phyloP scores from a whole-genome alignment of 352 stramenopile genomes.

The Aphanomyces euteiches region DNA sequence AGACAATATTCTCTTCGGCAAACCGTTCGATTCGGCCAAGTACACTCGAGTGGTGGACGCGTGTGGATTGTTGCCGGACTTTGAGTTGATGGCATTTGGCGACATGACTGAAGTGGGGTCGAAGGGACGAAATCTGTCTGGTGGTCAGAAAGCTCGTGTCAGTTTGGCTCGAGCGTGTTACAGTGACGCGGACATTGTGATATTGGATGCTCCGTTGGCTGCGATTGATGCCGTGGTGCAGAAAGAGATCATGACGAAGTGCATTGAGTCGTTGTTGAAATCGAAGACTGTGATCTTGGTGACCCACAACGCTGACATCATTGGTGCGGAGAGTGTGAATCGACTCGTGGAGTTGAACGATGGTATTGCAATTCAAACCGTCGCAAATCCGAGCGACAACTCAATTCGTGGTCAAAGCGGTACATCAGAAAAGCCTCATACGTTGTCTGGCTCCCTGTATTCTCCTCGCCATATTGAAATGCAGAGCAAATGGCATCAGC shows the following conservation, averaged over 20 bases:
- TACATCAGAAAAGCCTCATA: neutral
- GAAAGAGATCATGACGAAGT: slow-evolving; percentile 57
- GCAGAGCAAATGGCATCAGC: neutral
- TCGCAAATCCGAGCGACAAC: neutral
- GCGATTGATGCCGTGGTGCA: slow-evolving; percentile 55
- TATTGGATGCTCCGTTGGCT: slow-evolving; percentile 43
- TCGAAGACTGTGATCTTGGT: slow-evolving; percentile 52
- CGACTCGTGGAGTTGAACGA: slow-evolving; percentile 3
- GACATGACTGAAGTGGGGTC: slow-evolving; percentile 45
- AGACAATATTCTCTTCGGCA: slow-evolving; percentile 97
- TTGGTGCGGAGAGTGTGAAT: slow-evolving; percentile 44
- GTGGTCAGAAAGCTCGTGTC: slow-evolving; percentile 52
- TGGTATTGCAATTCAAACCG: neutral
- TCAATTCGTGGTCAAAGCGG: neutral
- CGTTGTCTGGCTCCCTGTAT: neutral
- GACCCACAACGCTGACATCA: slow-evolving; percentile 53
- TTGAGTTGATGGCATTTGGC: slow-evolving; percentile 36
- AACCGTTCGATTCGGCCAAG: slow-evolving; percentile 50
- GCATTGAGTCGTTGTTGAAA: slow-evolving; percentile 44
- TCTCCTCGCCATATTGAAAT: neutral
- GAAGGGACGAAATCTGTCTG: slow-evolving; percentile 46
- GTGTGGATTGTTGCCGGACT: slow-evolving; percentile 48
- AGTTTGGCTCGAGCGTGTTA: slow-evolving; percentile 56
- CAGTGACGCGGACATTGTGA: slow-evolving; percentile 47
- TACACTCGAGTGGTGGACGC: slow-evolving; percentile 66